Percentiles rank a stretch among this genome's conserved stretches.
phyloP scores from a whole-genome alignment of 2,329 filamentous ascomycete genomes.

The Beauveria australis region DNA sequence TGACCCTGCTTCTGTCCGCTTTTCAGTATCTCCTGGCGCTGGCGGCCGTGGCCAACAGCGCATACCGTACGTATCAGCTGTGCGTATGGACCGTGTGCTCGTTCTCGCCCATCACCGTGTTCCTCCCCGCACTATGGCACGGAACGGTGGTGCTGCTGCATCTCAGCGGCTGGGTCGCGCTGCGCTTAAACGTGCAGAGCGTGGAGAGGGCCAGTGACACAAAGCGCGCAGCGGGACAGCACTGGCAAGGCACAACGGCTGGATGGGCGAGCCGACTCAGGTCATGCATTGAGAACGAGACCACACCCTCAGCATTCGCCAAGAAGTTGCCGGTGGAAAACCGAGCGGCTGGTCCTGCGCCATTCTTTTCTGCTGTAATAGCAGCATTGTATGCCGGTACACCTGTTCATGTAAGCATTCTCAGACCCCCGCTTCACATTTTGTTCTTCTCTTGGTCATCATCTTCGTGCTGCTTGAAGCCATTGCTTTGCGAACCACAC shows the following conservation, averaged over 20 bases:
- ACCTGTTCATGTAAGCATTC: not conserved
- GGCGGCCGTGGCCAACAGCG: not conserved
- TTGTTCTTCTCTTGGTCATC: too few species aligned
- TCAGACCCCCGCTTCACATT: not conserved
- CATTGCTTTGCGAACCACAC: not conserved
- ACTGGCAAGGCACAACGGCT: not conserved
- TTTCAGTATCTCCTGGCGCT: not conserved
- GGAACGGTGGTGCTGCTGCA: not conserved
- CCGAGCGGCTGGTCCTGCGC: not conserved
- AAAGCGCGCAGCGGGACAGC: not conserved
- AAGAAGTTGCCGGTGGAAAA: not conserved
- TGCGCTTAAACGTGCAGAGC: not conserved
- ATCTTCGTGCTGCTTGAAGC: too few species aligned
- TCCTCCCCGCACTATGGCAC: not conserved
- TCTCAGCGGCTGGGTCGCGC: not conserved
- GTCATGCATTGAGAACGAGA: not conserved
- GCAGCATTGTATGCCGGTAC: not conserved
- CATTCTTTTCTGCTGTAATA: conserved; percentile 2
- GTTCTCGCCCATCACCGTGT: not conserved
- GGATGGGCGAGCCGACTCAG: not conserved
- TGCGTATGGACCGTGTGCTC: conserved; percentile 5
- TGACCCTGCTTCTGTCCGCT: not conserved
- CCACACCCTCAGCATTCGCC: not conserved
- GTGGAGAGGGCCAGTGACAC: not conserved
- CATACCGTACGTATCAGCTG: conserved; percentile 5